phyloP scores from a whole-genome alignment of 352 stramenopile species.

The Pythium brachiatum region DNA sequence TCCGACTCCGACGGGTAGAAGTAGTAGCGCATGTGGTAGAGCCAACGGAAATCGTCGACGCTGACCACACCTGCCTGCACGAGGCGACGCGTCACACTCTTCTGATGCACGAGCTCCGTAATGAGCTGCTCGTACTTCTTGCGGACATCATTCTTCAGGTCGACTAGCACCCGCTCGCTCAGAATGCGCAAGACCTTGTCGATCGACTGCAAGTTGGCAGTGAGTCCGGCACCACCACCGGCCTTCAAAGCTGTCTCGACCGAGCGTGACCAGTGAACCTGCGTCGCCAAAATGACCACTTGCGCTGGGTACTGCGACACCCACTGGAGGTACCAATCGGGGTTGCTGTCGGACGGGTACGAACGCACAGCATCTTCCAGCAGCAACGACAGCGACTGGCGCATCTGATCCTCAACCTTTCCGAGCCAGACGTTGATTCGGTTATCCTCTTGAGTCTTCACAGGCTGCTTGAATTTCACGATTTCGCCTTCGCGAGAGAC shows the following conservation, averaged over 20 bases:
- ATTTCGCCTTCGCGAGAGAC: constrained; percentile 98
- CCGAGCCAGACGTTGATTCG: constrained; percentile 95
- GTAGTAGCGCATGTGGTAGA: constrained; percentile 99
- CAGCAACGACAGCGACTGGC: constrained; percentile 93
- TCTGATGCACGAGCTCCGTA: constrained; percentile 99
- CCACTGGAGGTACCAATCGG: constrained; percentile 94
- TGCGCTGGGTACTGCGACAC: constrained; percentile 98
- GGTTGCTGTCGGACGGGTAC: constrained; percentile 68
- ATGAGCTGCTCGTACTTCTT: constrained; percentile 99
- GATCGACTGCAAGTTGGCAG: constrained; percentile 52
- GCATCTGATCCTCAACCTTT: constrained; percentile 97
- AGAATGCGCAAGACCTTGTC: constrained; percentile 93
- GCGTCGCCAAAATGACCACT: constrained; percentile 97
- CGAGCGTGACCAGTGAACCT: constrained; percentile 96
- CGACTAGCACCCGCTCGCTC: constrained; percentile 94
- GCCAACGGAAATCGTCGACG: constrained; percentile 96
- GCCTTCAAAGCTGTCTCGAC: constrained; percentile 91
- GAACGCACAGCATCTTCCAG: constrained; percentile 92
- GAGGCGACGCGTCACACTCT: constrained; percentile 95
- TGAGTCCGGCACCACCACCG: constrained; percentile 38
- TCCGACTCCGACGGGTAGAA: constrained; percentile 86
- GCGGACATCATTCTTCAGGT: constrained; percentile 92
- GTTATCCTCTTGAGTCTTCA: constrained; percentile 90
- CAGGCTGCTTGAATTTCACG: constrained; percentile 91
- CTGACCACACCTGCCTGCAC: constrained; percentile 80